A percentile compares a stretch with the other conserved stretches of the same genome.
Evolutionary conservation across 306 rosid genomes (phyloP).

Genomic region (Gastrolobium bilobum): DNA sequence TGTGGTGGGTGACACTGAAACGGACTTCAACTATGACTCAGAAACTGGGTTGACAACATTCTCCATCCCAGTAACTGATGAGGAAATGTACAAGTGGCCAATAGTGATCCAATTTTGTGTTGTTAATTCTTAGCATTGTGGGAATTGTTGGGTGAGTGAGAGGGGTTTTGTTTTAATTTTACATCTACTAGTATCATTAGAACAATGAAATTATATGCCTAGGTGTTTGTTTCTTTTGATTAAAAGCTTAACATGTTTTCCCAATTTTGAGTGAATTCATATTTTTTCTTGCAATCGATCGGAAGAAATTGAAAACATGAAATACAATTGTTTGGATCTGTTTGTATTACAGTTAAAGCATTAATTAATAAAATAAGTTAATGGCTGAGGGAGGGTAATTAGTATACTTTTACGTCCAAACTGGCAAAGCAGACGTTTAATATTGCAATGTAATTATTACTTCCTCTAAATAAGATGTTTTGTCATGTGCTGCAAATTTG

Average conservation of each 20-base stretch:
- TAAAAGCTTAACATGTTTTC: neutral
- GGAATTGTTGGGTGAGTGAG: neutral
- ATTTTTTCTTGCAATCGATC: neutral
- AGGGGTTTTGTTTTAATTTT: neutral
- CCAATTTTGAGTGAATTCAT: neutral
- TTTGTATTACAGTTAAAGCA: too few species aligned
- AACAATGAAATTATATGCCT: too few species aligned
- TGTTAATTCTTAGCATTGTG: neutral
- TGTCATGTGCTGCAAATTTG: too few species aligned
- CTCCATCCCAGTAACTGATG: slow-evolving; percentile 52
- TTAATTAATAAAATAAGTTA: too few species aligned
- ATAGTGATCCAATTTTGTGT: slow-evolving; percentile 63
- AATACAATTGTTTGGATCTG: too few species aligned
- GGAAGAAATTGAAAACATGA: too few species aligned
- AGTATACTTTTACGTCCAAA: too few species aligned
- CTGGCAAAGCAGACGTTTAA: too few species aligned
- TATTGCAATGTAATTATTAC: too few species aligned
- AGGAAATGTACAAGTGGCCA: slow-evolving; percentile 69
- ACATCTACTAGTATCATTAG: neutral
- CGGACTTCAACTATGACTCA: slow-evolving; percentile 54
- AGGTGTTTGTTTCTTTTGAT: too few species aligned
- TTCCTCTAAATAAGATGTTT: too few species aligned
- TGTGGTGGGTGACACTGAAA: slow-evolving; percentile 53
- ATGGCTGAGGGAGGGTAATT: too few species aligned
- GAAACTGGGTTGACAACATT: slow-evolving; percentile 63